Conservation (phyloP, 768 basidiomycete species). For the Rhodosporidiobolus odoratus region DNA sequence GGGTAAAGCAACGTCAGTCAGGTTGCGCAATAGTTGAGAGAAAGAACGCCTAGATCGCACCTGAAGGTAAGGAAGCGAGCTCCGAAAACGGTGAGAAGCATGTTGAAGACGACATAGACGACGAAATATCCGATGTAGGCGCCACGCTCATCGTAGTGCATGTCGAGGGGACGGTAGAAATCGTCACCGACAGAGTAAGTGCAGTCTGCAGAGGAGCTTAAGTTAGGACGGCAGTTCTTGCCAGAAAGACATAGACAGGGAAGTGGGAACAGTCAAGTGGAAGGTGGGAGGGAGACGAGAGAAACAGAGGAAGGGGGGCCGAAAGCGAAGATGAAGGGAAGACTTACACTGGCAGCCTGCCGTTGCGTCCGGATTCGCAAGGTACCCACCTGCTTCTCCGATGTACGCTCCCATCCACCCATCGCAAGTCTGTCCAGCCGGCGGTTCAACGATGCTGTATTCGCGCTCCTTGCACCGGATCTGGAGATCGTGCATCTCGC, state of each 20-base stretch:
- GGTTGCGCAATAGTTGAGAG: no score
- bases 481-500: slow-evolving; percentile 62
- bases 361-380: slow-evolving; percentile 62
- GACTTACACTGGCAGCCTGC: slow-evolving; percentile 55
- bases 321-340: not conserved
- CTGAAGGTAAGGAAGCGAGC: slow-evolving; percentile 27
- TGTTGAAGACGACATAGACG: slow-evolving; percentile 55
- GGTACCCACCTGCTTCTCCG: slow-evolving; percentile 61
- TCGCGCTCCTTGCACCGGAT: slow-evolving; percentile 63
- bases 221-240: no score
- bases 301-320: not conserved
- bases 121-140: slow-evolving; percentile 53
- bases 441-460: slow-evolving; percentile 66
- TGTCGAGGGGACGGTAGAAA: slow-evolving; percentile 65
- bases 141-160: slow-evolving; percentile 50
- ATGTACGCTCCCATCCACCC: slow-evolving; percentile 69
- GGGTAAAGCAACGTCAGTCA: no score
- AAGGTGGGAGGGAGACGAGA: no score
- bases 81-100: slow-evolving; percentile 35
- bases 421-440: slow-evolving; percentile 65
- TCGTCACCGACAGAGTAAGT: slow-evolving; percentile 57
- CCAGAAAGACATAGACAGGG: no score
- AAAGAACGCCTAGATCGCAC: no score
- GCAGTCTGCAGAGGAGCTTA: no score
- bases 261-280: no score